Evolutionary conservation across 2,329 filamentous ascomycete species (phyloP).

Genomic region (Trichoderma aggressivum): DNA sequence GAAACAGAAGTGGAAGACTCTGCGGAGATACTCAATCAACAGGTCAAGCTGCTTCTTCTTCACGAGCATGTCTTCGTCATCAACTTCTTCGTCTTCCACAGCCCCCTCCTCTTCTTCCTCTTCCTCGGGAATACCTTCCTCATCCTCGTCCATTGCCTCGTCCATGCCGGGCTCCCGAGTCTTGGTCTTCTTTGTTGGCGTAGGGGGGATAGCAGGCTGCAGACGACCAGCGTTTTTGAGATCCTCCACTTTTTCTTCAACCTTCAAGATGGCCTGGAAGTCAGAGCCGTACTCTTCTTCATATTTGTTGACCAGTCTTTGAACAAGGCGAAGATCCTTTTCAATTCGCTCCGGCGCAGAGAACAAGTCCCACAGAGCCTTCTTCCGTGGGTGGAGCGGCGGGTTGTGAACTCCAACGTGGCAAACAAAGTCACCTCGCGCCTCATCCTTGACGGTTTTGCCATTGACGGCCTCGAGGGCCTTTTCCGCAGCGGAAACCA

Average conservation of each 20-base stretch:
- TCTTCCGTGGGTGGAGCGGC: slow-evolving; percentile 80
- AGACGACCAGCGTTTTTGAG: slow-evolving; percentile 73
- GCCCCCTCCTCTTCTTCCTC: slow-evolving; percentile 80
- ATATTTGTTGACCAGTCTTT: slow-evolving; percentile 77
- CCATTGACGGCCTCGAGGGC: slow-evolving; percentile 93
- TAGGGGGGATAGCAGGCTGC: slow-evolving; percentile 58
- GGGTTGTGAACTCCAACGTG: slow-evolving; percentile 96
- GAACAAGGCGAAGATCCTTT: slow-evolving; percentile 80
- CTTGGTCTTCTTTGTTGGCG: slow-evolving; percentile 59
- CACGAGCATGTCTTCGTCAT: slow-evolving; percentile 82
- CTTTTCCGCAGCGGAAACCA: slow-evolving; percentile 68
- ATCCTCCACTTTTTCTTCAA: slow-evolving; percentile 84
- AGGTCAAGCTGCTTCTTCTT: slow-evolving; percentile 98
- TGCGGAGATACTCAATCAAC: slow-evolving; percentile 90
- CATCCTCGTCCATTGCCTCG: slow-evolving; percentile 61
- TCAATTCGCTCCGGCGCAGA: slow-evolving; percentile 91
- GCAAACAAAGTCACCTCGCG: slow-evolving; percentile 92
- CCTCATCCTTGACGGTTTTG: slow-evolving; percentile 93
- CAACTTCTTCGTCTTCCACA: slow-evolving; percentile 78
- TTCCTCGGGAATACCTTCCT: slow-evolving; percentile 64
- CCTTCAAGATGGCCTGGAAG: slow-evolving; percentile 72
- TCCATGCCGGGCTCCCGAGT: slow-evolving; percentile 58
- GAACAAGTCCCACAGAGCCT: slow-evolving; percentile 94
- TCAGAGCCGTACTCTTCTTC: slow-evolving; percentile 78
- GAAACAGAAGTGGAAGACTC: slow-evolving; percentile 98